Evolutionary conservation across 73 alveolate genomes (phyloP).

Genomic region (Symbiodinium pilosum): DNA sequence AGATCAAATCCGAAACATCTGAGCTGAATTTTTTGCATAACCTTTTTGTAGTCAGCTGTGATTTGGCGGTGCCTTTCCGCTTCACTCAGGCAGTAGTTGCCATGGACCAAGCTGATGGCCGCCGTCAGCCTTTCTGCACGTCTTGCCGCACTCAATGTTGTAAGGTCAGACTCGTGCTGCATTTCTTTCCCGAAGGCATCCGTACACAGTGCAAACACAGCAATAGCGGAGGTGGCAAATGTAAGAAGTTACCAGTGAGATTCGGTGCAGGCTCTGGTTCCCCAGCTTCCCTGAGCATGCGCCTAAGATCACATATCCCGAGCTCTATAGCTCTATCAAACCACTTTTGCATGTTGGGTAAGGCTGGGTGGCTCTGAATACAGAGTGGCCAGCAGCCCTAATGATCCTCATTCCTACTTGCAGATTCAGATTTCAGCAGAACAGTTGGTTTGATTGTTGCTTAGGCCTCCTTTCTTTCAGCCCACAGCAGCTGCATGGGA

Average conservation of each 20-base stretch:
- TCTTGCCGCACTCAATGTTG: background rate
- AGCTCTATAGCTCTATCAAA: too few species aligned
- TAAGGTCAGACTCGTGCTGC: background rate
- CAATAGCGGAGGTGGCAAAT: background rate
- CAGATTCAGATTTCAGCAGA: background rate
- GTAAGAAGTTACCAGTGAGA: background rate
- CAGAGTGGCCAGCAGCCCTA: conserved; percentile 19
- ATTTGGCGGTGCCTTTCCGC: too few species aligned
- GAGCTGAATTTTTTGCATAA: too few species aligned
- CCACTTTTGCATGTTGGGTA: too few species aligned
- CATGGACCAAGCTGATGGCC: background rate
- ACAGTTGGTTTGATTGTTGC: background rate
- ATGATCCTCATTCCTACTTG: too few species aligned
- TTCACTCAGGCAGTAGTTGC: background rate
- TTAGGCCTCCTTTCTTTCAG: conserved; percentile 73
- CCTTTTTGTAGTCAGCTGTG: too few species aligned
- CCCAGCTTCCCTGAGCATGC: background rate
- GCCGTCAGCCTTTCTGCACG: too few species aligned
- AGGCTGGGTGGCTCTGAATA: conserved; percentile 35
- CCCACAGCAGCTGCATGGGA: conserved; percentile 50
- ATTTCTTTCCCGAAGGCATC: background rate
- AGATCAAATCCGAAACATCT: too few species aligned
- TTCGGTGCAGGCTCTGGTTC: background rate
- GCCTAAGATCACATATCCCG: too few species aligned
- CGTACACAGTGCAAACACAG: background rate